These are phyloP conservation scores for Cordia subcordata DNA, from an alignment of 257 asterid genomes.

Conservation along the genomic window DNA sequence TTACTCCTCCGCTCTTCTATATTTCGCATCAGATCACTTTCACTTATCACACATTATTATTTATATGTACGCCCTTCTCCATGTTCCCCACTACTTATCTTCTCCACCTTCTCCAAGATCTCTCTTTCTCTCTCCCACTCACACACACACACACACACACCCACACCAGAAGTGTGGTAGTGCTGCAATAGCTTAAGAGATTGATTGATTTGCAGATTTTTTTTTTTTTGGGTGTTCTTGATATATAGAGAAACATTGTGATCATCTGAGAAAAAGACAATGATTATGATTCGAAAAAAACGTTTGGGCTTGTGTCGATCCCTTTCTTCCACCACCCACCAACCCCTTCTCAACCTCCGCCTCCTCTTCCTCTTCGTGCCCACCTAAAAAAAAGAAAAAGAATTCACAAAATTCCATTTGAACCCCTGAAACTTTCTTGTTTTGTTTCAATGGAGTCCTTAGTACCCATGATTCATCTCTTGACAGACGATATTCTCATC, in stretches of 20 bases:
- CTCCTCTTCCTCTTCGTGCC: slow-evolving; percentile 43
- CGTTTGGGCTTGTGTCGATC: slow-evolving; percentile 15
- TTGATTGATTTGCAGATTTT: not conserved
- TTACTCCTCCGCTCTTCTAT: too few relatives aligned
- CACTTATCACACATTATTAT: slow-evolving; percentile 4
- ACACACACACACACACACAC: slow-evolving; percentile 3
- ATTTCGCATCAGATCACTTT: not conserved
- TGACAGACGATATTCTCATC: slow-evolving; percentile 45
- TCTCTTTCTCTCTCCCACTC: not conserved
- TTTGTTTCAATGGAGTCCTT: slow-evolving; percentile 20
- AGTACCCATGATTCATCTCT: slow-evolving; percentile 27
- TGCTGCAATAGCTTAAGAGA: not conserved
- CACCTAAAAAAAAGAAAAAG: too few relatives aligned
- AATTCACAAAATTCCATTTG: not conserved
- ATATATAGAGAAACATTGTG: not conserved
- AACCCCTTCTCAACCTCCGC: slow-evolving; percentile 28
- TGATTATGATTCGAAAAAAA: slow-evolving; percentile 9
- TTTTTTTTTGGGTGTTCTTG: not conserved
- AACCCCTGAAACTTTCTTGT: not conserved
- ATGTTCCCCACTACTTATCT: slow-evolving; percentile 5
- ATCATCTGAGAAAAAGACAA: slow-evolving; percentile 1
- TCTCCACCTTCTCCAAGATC: slow-evolving; percentile 6
- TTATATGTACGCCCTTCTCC: not conserved
- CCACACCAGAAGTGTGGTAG: not conserved
- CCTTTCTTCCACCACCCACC: slow-evolving; percentile 21